These are phyloP conservation scores for Aspergillus haitiensis DNA, from an alignment of 495 filamentous ascomycete genomes.

Conservation along the genomic window DNA sequence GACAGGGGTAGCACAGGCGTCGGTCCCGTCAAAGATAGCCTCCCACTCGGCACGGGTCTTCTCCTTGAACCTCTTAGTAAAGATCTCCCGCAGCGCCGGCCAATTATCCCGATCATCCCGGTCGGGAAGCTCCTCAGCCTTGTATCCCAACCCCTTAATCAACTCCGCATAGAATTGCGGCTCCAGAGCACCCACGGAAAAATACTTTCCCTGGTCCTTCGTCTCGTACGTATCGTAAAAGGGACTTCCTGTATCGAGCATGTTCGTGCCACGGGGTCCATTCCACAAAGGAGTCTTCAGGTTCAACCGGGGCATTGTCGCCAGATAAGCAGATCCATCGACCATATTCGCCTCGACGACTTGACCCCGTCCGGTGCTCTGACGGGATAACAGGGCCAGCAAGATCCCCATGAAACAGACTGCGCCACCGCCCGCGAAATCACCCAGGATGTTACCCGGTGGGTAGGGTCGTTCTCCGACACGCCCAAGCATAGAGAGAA, in stretches of 20 bases:
- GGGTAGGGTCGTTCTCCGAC: constrained; percentile 67
- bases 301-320: constrained; percentile 68
- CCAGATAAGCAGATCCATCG: constrained; percentile 77
- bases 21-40: constrained; percentile 76
- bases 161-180: constrained; percentile 76
- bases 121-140: constrained; percentile 50
- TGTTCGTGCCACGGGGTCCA: constrained; percentile 66
- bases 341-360: constrained; percentile 97
- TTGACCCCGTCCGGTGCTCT: constrained; percentile 66
- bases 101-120: constrained; percentile 61
- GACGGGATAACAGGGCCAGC: constrained; percentile 44
- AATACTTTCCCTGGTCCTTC: constrained; percentile 70
- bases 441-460: constrained; percentile 80
- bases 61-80: constrained; percentile 64
- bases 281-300: constrained; percentile 59
- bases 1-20: constrained; percentile 90
- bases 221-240: constrained; percentile 90
- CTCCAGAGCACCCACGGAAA: constrained; percentile 90
- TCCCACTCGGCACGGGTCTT: constrained; percentile 86
- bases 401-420: constrained; percentile 64
- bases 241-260: constrained; percentile 80
- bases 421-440: constrained; percentile 90
- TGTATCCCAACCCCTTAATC: constrained; percentile 62
- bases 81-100: constrained; percentile 59
- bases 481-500: constrained; percentile 72